These are phyloP conservation scores for Hypoxylon sp. DNA, from an alignment of 2,329 filamentous ascomycete species.

Conservation along the genomic window DNA sequence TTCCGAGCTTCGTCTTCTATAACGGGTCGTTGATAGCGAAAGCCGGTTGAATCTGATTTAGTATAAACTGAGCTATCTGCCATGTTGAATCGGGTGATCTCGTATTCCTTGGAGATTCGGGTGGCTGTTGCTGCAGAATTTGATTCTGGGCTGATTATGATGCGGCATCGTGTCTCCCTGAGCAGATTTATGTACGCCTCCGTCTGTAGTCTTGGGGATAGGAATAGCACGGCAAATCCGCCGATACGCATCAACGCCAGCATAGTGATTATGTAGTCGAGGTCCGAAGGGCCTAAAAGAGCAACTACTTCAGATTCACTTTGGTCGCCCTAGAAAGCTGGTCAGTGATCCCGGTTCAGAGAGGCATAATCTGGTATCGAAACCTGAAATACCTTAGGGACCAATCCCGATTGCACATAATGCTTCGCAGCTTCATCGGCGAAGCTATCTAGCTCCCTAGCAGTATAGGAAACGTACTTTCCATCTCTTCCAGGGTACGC, in stretches of 20 bases:
- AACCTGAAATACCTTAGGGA: slow-evolving; percentile 19
- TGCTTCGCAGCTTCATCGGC: slow-evolving; percentile 34
- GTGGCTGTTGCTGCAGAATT: neutral
- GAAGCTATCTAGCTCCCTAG: slow-evolving; percentile 33
- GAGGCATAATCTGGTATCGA: neutral
- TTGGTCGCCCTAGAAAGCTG: neutral
- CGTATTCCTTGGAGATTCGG: slow-evolving; percentile 9
- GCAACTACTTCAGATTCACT: slow-evolving; percentile 51
- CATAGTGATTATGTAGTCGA: slow-evolving; percentile 59
- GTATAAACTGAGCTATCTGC: slow-evolving; percentile 28
- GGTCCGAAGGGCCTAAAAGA: slow-evolving; percentile 56
- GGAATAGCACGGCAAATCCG: slow-evolving; percentile 60
- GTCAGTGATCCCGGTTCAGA: neutral
- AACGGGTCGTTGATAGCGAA: slow-evolving; percentile 31
- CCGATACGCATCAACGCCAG: slow-evolving; percentile 60
- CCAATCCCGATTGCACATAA: slow-evolving; percentile 23
- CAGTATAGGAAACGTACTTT: slow-evolving; percentile 30
- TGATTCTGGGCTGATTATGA: slow-evolving; percentile 40
- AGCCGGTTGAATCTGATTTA: slow-evolving; percentile 10
- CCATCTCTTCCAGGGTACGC: slow-evolving; percentile 31
- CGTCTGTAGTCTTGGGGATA: slow-evolving; percentile 59
- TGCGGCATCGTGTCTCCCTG: slow-evolving; percentile 52
- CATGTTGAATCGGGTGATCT: slow-evolving; percentile 14
- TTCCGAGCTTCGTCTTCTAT: slow-evolving; percentile 41
- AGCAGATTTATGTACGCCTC: slow-evolving; percentile 58